A percentile compares a stretch with the other conserved stretches of the same genome.
These are phyloP conservation scores for Dendrobium huoshanense DNA, from an alignment of 106 monocot species.

Conservation along the genomic window DNA sequence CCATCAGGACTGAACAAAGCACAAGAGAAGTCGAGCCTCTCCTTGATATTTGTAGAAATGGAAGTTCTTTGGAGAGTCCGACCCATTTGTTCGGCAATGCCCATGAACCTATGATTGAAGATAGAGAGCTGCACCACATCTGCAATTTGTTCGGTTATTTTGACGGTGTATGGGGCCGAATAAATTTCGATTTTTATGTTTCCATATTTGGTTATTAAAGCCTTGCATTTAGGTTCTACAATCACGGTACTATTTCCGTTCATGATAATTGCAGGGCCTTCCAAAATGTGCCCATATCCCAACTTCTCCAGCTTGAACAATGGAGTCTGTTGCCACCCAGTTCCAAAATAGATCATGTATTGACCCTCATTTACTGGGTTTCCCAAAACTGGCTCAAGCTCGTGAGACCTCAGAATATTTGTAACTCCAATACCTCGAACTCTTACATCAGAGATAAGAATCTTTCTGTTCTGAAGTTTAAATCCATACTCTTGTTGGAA, in stretches of 20 bases:
- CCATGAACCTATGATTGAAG: slow-evolving; percentile 97
- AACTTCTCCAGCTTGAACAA: slow-evolving; percentile 73
- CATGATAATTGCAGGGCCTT: slow-evolving; percentile 85
- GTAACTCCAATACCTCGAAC: slow-evolving; percentile 81
- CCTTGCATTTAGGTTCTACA: slow-evolving; percentile 68
- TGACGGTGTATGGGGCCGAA: slow-evolving; percentile 20
- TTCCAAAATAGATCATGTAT: slow-evolving; percentile 66
- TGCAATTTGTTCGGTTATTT: slow-evolving; percentile 38
- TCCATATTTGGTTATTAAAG: slow-evolving; percentile 79
- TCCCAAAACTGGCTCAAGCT: slow-evolving; percentile 22
- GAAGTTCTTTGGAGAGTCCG: slow-evolving; percentile 93
- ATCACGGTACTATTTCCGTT: slow-evolving; percentile 97
- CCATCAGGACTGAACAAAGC: slow-evolving; percentile 92
- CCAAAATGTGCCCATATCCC: slow-evolving; percentile 53
- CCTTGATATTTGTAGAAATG: slow-evolving; percentile 95
- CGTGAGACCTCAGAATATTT: slow-evolving; percentile 66
- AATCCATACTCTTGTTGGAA: slow-evolving; percentile 95
- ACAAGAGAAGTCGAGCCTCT: slow-evolving; percentile 92
- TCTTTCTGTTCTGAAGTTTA: slow-evolving; percentile 66
- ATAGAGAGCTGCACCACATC: slow-evolving; percentile 96
- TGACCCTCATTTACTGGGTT: slow-evolving; percentile 34
- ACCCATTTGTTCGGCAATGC: slow-evolving; percentile 99
- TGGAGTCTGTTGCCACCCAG: slow-evolving; percentile 75
- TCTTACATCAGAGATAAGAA: slow-evolving; percentile 86
- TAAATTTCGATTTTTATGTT: slow-evolving; percentile 71